Percentiles rank a stretch among this genome's conserved stretches.
Conservation (phyloP, 495 filamentous ascomycete genomes). For the Penicillium verhagenii region DNA sequence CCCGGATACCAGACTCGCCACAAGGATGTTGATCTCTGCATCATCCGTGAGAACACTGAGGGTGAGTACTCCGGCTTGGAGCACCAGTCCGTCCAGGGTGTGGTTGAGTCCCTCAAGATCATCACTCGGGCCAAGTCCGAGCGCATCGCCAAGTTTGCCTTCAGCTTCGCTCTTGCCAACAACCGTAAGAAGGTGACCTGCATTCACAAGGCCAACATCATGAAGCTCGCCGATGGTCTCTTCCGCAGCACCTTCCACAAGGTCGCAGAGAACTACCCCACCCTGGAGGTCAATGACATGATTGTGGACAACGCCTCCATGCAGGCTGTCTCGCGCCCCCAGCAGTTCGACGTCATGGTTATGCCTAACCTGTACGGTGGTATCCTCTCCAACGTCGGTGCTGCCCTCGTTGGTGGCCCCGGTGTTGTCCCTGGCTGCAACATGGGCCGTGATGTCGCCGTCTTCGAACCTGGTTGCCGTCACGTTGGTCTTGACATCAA, state of each 20-base stretch:
- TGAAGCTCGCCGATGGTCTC: slow-evolving; percentile 98
- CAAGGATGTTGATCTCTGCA: slow-evolving; percentile 94
- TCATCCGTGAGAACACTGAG: slow-evolving; percentile 99
- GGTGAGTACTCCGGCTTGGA: slow-evolving; percentile 98
- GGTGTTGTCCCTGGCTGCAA: slow-evolving; percentile 98
- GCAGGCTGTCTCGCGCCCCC: slow-evolving; percentile 92
- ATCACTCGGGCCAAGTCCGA: slow-evolving; percentile 98
- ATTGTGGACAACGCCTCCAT: slow-evolving; percentile 99
- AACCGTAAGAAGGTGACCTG: slow-evolving; percentile 98
- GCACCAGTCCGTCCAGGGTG: slow-evolving; percentile 94
- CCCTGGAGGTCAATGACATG: slow-evolving; percentile 94
- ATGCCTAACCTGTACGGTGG: slow-evolving; percentile 99
- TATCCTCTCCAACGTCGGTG: slow-evolving; percentile 97
- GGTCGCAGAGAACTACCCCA: slow-evolving; percentile 88
- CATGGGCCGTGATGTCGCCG: slow-evolving; percentile 97
- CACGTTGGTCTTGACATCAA: slow-evolving; percentile 99
- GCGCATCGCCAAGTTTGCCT: slow-evolving; percentile 97
- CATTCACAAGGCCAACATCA: slow-evolving; percentile 99
- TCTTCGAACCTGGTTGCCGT: slow-evolving; percentile 97
- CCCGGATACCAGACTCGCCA: slow-evolving; percentile 97
- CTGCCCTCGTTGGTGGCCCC: slow-evolving; percentile 95
- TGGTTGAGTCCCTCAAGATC: slow-evolving; percentile 99
- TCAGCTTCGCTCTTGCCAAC: slow-evolving; percentile 95
- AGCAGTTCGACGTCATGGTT: slow-evolving; percentile 99
- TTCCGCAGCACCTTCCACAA: slow-evolving; percentile 97